Evolutionary conservation across 768 basidiomycete genomes (phyloP), one percentile per base, ranked within the genome.

Genomic region (Amanita pallidorosea): DNA sequence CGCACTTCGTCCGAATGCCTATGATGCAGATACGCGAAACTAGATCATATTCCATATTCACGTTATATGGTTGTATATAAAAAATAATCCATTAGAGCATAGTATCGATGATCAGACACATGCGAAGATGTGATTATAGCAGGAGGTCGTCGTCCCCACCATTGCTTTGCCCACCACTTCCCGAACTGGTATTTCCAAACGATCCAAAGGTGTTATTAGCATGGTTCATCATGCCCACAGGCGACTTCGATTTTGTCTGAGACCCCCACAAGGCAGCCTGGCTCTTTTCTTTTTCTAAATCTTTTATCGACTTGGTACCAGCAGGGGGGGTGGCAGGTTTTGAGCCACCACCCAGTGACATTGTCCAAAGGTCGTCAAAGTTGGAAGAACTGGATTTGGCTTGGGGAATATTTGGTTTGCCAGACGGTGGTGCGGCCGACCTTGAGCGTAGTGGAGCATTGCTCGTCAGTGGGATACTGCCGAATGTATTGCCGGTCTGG

Each of bases 311-410:
- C 73, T 92, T 91, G 35, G 72, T 71, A 0, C 63, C 62, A 36
- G 61, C 57, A 2, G 60, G 53, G 27, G 60, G 57, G 18, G 58
- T 53, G 17, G 65, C 61, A 2, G 76, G 61, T 44, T 76, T 74
- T 35, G 71, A 58, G 13, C 65, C 48, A 11, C 68, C 57, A 25
- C 84, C 85, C 34, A 94, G 74, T 2, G 85, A 87, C 74, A 92
- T 74, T 18, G 78, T 77, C 88, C 88, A 96, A 56, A 96, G 64
- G 62, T 96, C 93, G 55, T 93, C 93, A 60, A 95, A 96, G 59
- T 81, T 83, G 51, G 52, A 51, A 27, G 76, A 68, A 51, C 63
- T 59, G 40, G 61, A 54, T 25, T 58, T 53, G 34, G 80, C 58
- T 59, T 74, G 62, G 59, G 71, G 62, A 15, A 69, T 7, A 9